Evolutionary conservation across 2,329 filamentous ascomycete species (phyloP), one percentile per base, ranked within the genome.

Genomic region (Penicillium hordei): DNA sequence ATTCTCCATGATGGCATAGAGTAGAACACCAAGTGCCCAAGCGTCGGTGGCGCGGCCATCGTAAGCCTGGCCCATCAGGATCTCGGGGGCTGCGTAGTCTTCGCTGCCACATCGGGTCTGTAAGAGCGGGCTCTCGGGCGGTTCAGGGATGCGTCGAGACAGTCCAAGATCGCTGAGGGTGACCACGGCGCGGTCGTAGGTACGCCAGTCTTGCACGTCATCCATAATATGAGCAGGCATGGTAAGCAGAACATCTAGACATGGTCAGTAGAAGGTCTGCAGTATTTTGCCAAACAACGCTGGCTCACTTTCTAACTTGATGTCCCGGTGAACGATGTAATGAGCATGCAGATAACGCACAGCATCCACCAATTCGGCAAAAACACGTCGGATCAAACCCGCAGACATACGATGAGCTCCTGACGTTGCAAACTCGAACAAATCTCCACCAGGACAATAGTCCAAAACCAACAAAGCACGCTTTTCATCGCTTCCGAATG

Each of bases 11-110:
- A 97, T 84, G 1, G 94, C 92, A 72, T 97, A 99, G 0, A 97
- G 83, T 3, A 97, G 79, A 1, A 99, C 94, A 51, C 94, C 94
- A 1, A 97, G 82, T 0, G 93, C 95, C 94, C 94, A 99, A 10
- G 91, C 92, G 71, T 99, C 94, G 0, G 90, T 96, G 1, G 89
- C 86, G 38, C 91, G 90, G 33, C 94, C 94, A 72, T 97, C 93
- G 71, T 99, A 99, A 8, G 91, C 86, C 70, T 96, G 91, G 25
- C 93, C 93, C 81, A 99, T 91, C 53, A 99, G 88, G 45, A 99
- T 92, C 73, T 99, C 94, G 0, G 94, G 94, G 0, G 94, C 93
- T 1, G 93, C 93, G 72, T 99, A 99, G 76, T 99, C 94, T 76
- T 97, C 94, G 40, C 90, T 96, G 33, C 94, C 94, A 73, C 94